phyloP scores from a whole-genome alignment of 2,329 filamentous ascomycete genomes.

The Endocalyx cinctus region DNA sequence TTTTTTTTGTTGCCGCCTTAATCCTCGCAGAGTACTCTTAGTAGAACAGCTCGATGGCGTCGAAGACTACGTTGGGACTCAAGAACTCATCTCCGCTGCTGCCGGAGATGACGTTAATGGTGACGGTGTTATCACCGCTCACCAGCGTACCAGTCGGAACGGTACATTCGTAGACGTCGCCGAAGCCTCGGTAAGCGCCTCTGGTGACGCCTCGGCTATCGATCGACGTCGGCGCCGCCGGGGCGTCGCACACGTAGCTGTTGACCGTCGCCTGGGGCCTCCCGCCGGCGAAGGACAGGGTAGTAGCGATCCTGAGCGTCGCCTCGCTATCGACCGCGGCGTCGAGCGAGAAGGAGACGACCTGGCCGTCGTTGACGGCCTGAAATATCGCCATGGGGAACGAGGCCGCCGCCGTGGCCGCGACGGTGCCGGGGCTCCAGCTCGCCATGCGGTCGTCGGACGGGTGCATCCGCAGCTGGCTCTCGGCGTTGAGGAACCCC shows the following conservation, averaged over 20 bases:
- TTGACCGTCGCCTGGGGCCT: slow-evolving; percentile 42
- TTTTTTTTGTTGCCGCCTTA: too few species aligned
- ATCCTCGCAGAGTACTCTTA: too few species aligned
- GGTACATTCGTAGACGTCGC: slow-evolving; percentile 50
- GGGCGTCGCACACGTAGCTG: slow-evolving; percentile 24
- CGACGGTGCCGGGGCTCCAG: slow-evolving; percentile 49
- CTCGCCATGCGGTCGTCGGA: slow-evolving; percentile 48
- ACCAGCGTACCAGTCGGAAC: slow-evolving; percentile 47
- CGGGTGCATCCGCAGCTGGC: slow-evolving; percentile 55
- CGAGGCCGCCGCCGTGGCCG: slow-evolving; percentile 37
- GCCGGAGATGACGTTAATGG: slow-evolving; percentile 46
- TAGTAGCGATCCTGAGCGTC: slow-evolving; percentile 53
- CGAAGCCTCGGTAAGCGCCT: slow-evolving; percentile 52
- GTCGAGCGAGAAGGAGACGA: slow-evolving; percentile 37
- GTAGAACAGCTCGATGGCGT: slow-evolving; percentile 26
- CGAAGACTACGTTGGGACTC: slow-evolving; percentile 40
- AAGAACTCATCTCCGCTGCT: slow-evolving; percentile 43
- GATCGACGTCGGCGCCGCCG: slow-evolving; percentile 39
- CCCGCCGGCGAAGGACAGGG: slow-evolving; percentile 50
- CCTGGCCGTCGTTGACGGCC: slow-evolving; percentile 38
- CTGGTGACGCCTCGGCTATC: slow-evolving; percentile 53
- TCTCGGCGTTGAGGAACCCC: slow-evolving; percentile 54
- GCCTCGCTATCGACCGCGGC: slow-evolving; percentile 37
- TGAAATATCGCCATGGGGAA: slow-evolving; percentile 58
- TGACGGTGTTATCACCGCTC: slow-evolving; percentile 49